Evolutionary conservation across 495 filamentous ascomycete species (phyloP).

Genomic region (Aspergillus indologenus): DNA sequence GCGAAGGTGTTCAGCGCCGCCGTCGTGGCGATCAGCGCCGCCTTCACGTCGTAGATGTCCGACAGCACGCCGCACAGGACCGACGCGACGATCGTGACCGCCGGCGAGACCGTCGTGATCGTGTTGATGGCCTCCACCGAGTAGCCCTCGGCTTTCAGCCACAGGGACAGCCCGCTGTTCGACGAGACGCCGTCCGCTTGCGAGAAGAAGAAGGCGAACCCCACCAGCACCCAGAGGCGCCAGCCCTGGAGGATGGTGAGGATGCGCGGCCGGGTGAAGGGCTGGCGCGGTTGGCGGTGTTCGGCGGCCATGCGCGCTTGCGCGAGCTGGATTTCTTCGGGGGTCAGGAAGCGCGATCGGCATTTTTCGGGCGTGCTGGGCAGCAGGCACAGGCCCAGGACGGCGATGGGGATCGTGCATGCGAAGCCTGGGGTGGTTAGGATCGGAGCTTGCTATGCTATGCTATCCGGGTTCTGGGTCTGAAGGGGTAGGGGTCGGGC

Average conservation of each 20-base stretch:
- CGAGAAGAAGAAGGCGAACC: slow-evolving; percentile 36
- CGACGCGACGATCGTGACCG: no score
- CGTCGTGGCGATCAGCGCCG: no score
- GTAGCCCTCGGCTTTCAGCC: slow-evolving; percentile 41
- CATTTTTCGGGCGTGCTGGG: slow-evolving; percentile 40
- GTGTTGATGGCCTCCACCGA: slow-evolving; percentile 41
- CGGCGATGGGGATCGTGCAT: slow-evolving; percentile 27
- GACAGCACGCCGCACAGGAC: no score
- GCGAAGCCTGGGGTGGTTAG: slow-evolving; percentile 26
- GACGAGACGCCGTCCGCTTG: slow-evolving; percentile 28
- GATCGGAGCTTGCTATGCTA: no score
- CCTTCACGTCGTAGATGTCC: no score
- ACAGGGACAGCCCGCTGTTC: slow-evolving; percentile 33
- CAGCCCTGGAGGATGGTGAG: slow-evolving; percentile 12
- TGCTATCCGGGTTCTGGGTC: no score
- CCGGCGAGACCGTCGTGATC: slow-evolving; percentile 36
- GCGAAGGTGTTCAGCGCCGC: slow-evolving; percentile 17
- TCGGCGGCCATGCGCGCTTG: slow-evolving; percentile 32
- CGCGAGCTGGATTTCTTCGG: slow-evolving; percentile 33
- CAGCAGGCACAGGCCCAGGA: slow-evolving; percentile 31
- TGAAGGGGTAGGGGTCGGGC: no score
- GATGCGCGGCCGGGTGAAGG: slow-evolving; percentile 20
- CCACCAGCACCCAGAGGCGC: slow-evolving; percentile 27
- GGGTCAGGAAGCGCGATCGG: slow-evolving; percentile 32
- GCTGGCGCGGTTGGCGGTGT: slow-evolving; percentile 29